Base-by-base conservation (phyloP, 2,329 filamentous ascomycete genomes). In the Delphinella strobiligena region DNA sequence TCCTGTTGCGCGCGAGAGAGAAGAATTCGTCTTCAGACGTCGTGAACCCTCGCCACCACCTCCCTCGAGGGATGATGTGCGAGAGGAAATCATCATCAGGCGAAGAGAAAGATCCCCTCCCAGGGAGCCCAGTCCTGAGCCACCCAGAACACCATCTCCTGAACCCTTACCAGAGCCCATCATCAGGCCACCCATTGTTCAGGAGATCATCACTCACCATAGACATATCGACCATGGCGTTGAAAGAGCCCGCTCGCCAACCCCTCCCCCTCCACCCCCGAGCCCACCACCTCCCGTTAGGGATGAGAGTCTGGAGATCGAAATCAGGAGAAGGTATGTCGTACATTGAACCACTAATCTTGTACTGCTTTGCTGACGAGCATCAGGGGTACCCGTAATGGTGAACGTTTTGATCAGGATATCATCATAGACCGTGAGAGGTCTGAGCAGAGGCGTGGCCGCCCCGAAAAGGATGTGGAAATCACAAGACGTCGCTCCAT, bases 181-280 rank as follows among this genome's bases (percentile, higher is more conserved):
- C 72, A 33, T 77, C 75, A 19, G 71, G 72, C 22, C 22, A 47
- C 70, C 82, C 33, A 79, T 91, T 51, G 73, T 89, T 60, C 78
- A 89, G 53, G 84, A 94, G 55, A 78, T 93, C 43, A 88, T 93
- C 48, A 93, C 85, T 0, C 84, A 91, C 61, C 89, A 91, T 56
- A 74, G 80, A 42, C 82, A 89, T 54, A 81, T 93, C 50, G 83
- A 93, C 54, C 85, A 93, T 61, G 87, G 83, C 37, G 58, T 69
- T 30, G 63, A 68, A 52, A 56, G 66, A 45, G 66, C 60, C 10
- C 58, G 63, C 18, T 63, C 63, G 17, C 67, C 66, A 14, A 64
- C 61, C 7, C 66, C 65, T 19, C 55, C 55, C 18, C 58, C 54
- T 19, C 51, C 54, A 27, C 60, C 59, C 3, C 69, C 71, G 3